Evolutionary conservation across 2,329 filamentous ascomycete species (phyloP), one percentile per base, ranked within the genome.

Genomic region (Aspergillus nomiae): DNA sequence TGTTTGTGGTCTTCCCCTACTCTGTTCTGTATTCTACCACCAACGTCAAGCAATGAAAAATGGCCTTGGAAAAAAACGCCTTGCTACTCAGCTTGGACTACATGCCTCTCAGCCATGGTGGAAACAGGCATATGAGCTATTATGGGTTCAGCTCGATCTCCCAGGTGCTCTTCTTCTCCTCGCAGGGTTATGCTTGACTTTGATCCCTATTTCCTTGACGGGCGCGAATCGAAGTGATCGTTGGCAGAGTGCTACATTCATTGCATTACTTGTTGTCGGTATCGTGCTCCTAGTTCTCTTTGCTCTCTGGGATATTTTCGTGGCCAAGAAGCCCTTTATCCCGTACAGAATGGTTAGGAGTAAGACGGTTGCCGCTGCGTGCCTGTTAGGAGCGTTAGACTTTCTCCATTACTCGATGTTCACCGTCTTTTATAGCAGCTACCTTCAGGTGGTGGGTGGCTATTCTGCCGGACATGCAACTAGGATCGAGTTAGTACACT

Each of bases 361-460:
- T 60, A 71, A 73, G 12, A 81, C 78, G 1, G 74, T 80, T 9
- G 69, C 80, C 8, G 77, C 76, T 0, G 79, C 78, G 0, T 80
- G 78, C 36, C 36, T 76, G 0, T 60, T 80, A 3, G 75, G 72
- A 7, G 71, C 77, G 26, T 70, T 80, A 1, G 78, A 81, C 51
- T 74, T 75, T 56, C 69, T 74, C 38, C 69, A 73, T 56, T 74
- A 75, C 56, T 76, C 76, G 3, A 67, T 76, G 41, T 81, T 80
- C 60, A 75, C 76, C 0, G 69, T 78, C 1, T 80, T 81, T 65
- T 79, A 80, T 55, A 76, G 77, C 0, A 80, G 78, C 48, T 80
- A 78, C 53, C 73, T 80, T 0, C 77, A 79, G 56, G 77, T 80
- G 4, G 77, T 76, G 16, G 77, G 74, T 1, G 70, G 72, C 4